Base-by-base conservation (phyloP, 176 grass and related monocot genomes). In the Cenchrus purpureus region DNA sequence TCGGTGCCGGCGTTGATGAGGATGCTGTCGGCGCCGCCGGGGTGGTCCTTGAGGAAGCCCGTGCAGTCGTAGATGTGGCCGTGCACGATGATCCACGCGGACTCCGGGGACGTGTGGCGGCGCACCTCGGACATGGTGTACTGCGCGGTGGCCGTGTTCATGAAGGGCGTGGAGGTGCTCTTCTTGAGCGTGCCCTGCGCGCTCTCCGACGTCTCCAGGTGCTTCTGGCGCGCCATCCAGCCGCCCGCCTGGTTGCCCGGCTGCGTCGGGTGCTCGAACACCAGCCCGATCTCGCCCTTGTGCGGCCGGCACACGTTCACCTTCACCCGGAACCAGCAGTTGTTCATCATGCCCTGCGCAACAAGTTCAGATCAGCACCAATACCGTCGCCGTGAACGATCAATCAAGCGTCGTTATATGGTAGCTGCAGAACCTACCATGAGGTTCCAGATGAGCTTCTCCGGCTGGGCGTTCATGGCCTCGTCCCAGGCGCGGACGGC, bases 341-440 rank as follows among this genome's bases (percentile, higher is more conserved):
- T 98, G 85, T 92, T 98, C 96, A 98, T 95, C 96, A 98, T 98
- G 12, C 96, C 96, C 94, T 97, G 88, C 70, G 76, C 37, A 5
- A 0, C 13, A 53, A 51, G 10, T 46, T 50, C 13, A 14, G 12
- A 4, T 13, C 49, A 51, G 11, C 8, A 16, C 4, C 14, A 55
- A 13, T 14, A 17, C 53, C 53, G 53, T 55, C 53, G 53, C 14
- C 53, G 16, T 5, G 53, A 16, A 55, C 5, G 7, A 46, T 6
- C 37, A 12, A 31, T 8, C 5, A 50, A 46, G 34, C 5, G 66
- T 13, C 1, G 3, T 52, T 15, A 2, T 1, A 40, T 15, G 51
- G 37, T n/a, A 63, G 7, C 88, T 6, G 37, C 4, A 4, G 3
- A 40, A 40, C 37, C 37, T 62, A 97, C 94, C 95, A 97, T 97